Evolutionary conservation across 2,329 filamentous ascomycete genomes (phyloP).

Genomic region (Allantophomopsis cytisporea): DNA sequence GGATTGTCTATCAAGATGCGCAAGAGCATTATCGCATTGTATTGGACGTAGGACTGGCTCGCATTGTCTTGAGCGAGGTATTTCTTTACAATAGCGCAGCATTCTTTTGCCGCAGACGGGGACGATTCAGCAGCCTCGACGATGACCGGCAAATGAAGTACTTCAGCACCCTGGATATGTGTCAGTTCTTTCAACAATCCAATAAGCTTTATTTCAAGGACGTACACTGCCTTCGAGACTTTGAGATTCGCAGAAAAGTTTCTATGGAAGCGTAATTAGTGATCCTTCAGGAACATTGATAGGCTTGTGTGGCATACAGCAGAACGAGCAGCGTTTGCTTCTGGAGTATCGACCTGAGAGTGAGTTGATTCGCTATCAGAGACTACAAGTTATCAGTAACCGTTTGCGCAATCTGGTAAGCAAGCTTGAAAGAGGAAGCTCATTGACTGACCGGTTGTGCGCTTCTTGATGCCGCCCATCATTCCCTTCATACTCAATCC

Average conservation of each 20-base stretch:
- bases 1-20: conserved; percentile 90
- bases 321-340: conserved; percentile 49
- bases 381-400: too few species aligned
- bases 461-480: conserved; percentile 16
- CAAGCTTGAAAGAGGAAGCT: background rate
- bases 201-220: too few species aligned
- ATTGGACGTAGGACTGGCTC: conserved; percentile 58
- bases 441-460: conserved; percentile 2
- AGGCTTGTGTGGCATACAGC: conserved; percentile 37
- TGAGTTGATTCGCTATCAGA: conserved; percentile 6
- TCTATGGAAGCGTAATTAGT: conserved; percentile 29
- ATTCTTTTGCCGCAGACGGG: conserved; percentile 69
- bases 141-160: conserved; percentile 81
- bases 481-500: conserved; percentile 18
- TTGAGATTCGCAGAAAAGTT: conserved; percentile 69
- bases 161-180: conserved; percentile 59
- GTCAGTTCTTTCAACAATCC: too few species aligned
- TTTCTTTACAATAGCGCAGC: conserved; percentile 68
- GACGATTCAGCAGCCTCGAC: conserved; percentile 93
- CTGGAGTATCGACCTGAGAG: conserved; percentile 41
- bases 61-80: conserved; percentile 64
- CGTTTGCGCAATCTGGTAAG: too few species aligned
- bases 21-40: conserved; percentile 92
- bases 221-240: conserved; percentile 17
- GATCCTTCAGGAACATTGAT: conserved; percentile 1